Percentiles rank a stretch among this genome's conserved stretches.
phyloP scores from a whole-genome alignment of 2,329 filamentous ascomycete species.

The Alternaria postmessia region DNA sequence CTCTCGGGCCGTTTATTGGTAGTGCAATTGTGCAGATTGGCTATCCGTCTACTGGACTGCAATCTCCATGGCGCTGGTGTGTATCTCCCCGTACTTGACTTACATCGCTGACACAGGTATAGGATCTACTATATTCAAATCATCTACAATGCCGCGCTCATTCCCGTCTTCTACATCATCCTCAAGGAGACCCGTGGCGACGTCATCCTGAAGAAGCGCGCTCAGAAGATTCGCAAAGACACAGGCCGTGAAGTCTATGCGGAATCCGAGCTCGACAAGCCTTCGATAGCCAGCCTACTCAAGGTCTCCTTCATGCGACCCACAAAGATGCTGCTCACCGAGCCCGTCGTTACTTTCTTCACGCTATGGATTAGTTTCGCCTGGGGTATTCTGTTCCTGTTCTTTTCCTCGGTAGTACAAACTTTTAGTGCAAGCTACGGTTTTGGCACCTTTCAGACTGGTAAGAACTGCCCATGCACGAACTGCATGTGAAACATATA shows the following conservation, averaged over 20 bases:
- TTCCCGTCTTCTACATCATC: conserved; percentile 55
- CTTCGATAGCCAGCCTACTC: conserved; percentile 31
- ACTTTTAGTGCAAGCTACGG: conserved; percentile 52
- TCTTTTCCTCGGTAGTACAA: conserved; percentile 53
- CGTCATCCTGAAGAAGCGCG: conserved; percentile 53
- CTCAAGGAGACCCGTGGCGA: conserved; percentile 54
- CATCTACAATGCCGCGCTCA: conserved; percentile 53
- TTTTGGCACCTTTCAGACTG: conserved; percentile 46
- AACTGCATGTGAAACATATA: too few species aligned
- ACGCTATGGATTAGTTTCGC: conserved; percentile 57
- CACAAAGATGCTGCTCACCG: conserved; percentile 52
- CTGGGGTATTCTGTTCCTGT: conserved; percentile 55
- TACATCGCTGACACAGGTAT: not conserved
- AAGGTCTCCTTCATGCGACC: conserved; percentile 54
- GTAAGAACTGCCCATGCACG: conserved; percentile 10
- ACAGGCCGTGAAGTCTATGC: conserved; percentile 45
- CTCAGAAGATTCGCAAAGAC: conserved; percentile 49
- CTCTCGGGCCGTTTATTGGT: conserved; percentile 55
- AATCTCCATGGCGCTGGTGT: conserved; percentile 51
- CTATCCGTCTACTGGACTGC: conserved; percentile 31
- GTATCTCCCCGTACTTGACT: not conserved
- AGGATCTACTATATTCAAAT: conserved; percentile 58
- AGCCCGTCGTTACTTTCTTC: conserved; percentile 55
- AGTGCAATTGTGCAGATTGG: conserved; percentile 51
- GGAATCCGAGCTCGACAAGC: conserved; percentile 36